phyloP scores from a whole-genome alignment of 495 filamentous ascomycete genomes.

The Chlorociboria aeruginascens region DNA sequence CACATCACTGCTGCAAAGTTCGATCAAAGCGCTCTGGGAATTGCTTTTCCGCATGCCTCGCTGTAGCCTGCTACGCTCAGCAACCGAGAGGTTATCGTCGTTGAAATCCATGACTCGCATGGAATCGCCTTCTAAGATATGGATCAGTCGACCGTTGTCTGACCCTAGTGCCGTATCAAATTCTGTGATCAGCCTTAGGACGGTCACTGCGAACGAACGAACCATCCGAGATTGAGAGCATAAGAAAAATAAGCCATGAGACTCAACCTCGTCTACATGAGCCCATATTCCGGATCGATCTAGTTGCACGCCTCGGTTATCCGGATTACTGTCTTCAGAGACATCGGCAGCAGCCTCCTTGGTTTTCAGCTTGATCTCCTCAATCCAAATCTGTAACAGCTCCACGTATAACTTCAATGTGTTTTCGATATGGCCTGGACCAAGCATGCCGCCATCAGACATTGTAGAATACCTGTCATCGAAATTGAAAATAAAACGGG shows the following conservation, averaged over 20 bases:
- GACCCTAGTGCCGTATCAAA: conserved; percentile 85
- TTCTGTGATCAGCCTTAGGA: conserved; percentile 82
- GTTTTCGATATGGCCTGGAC: conserved; percentile 87
- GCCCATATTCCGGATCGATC: conserved; percentile 80
- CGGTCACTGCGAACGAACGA: conserved; percentile 80
- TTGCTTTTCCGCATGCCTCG: conserved; percentile 80
- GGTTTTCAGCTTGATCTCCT: conserved; percentile 82
- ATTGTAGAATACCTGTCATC: conserved; percentile 95
- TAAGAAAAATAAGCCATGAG: conserved; percentile 94
- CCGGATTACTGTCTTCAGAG: conserved; percentile 42
- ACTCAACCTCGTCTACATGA: conserved; percentile 93
- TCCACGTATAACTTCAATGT: conserved; percentile 90
- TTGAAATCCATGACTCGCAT: conserved; percentile 82
- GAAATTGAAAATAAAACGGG: conserved; percentile 94
- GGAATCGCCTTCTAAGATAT: conserved; percentile 83
- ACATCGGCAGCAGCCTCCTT: conserved; percentile 56
- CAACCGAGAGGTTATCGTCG: conserved; percentile 83
- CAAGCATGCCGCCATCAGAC: conserved; percentile 96
- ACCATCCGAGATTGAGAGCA: conserved; percentile 91
- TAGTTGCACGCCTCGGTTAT: conserved; percentile 57
- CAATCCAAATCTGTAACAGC: conserved; percentile 89
- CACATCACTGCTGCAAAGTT: conserved; percentile 90
- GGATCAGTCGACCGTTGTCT: conserved; percentile 59
- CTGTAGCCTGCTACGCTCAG: conserved; percentile 84
- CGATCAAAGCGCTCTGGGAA: conserved; percentile 73